Base-by-base conservation (phyloP, 345 rosid species). In the Anastatica hierochuntica region DNA sequence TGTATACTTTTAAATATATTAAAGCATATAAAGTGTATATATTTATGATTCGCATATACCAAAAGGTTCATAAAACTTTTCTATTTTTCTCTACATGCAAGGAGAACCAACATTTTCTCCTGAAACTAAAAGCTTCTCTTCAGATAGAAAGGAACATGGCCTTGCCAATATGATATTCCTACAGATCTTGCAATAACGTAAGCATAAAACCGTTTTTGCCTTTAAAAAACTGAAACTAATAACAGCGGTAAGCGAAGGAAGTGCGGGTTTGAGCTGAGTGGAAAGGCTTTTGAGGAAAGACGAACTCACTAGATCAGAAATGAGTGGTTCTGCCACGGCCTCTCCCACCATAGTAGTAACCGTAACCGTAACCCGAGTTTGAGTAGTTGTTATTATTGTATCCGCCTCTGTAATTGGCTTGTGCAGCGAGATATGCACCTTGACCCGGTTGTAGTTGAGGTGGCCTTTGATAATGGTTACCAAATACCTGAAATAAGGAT, bases 381-480 rank as follows among this genome's bases (percentile, higher is more conserved):
- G 58, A n/a, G 34, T 33, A 34, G 45, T 13, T 21, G 49, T 23
- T 43, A 10, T 39, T 30, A 4, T 55, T 5, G 23, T 65, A 56
- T 14, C 46, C 53, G n/a, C 46, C 70, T 49, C 52, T 20, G 58
- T 58, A 50, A 38, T 58, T 66, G 55, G 36, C 9, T 58, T 66
- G 70, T 29, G 65, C 70, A 43, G 70, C 70, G 26, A 66, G 70
- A 66, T 66, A 66, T 12, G 64, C 70, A 44, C 70, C 70, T 8
- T 66, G 65, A 20, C 64, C 70, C 2, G 65, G 70, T 58, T 58
- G 70, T 51, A 33, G 65, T 36, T 10, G 60, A 51, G 43, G 64
- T 38, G 53, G 49, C 35, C 60, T 66, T 58, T 37, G 49, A 10
- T 43, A 58, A 16, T 44, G 30, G 54, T 66, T 44, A 66, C 49